A percentile compares a stretch with the other conserved stretches of the same genome.
These are phyloP conservation scores for Periconia sp. DNA, from an alignment of 2,329 filamentous ascomycete species.

Conservation along the genomic window DNA sequence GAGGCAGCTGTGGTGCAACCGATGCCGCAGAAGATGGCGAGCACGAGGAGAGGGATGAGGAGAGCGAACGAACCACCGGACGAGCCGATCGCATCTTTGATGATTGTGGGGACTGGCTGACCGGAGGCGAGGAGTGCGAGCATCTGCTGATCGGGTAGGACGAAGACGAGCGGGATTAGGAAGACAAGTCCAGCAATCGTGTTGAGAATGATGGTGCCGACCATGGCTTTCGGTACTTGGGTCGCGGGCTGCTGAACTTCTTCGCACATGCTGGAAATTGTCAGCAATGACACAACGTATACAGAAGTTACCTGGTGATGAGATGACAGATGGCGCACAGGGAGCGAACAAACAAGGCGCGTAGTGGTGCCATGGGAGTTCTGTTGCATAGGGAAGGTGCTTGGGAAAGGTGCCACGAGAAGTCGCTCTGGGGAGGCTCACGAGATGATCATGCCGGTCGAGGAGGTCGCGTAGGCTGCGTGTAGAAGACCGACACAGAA, in stretches of 20 bases:
- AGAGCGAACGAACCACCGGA: conserved; percentile 67
- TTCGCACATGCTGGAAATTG: conserved; percentile 69
- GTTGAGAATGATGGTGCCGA: conserved; percentile 70
- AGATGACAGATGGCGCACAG: background rate
- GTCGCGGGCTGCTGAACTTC: conserved; percentile 70
- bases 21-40: conserved; percentile 71
- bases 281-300: conserved; percentile 30
- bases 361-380: conserved; percentile 1
- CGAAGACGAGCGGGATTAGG: conserved; percentile 72
- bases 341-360: background rate
- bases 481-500: conserved; percentile 76
- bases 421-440: conserved; percentile 53
- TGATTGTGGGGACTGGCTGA: conserved; percentile 70
- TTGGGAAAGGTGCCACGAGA: conserved; percentile 14
- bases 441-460: conserved; percentile 81
- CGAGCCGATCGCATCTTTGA: conserved; percentile 67
- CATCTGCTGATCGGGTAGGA: conserved; percentile 66
- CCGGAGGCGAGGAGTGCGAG: conserved; percentile 61
- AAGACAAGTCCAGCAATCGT: conserved; percentile 70
- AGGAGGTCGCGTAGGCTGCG: conserved; percentile 75
- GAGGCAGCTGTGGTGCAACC: conserved; percentile 73
- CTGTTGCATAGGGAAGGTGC: conserved; percentile 24
- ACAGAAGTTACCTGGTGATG: conserved; percentile 9
- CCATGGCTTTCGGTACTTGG: conserved; percentile 77
- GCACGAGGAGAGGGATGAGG: conserved; percentile 68